These are phyloP conservation scores for Exophiala mesophila DNA, from an alignment of 2,329 filamentous ascomycete species.

Conservation along the genomic window DNA sequence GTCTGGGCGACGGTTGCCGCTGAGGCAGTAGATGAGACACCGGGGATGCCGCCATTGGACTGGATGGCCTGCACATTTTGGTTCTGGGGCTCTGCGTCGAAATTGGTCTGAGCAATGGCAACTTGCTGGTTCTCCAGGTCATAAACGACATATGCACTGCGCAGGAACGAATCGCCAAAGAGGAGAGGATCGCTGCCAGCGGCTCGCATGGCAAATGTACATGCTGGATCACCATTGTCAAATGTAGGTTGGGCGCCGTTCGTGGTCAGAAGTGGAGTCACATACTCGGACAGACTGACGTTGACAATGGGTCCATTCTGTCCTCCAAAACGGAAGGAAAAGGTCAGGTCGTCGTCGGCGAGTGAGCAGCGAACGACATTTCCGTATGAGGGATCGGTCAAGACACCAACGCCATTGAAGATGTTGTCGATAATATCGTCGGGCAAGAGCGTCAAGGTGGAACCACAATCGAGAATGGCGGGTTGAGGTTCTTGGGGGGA, in stretches of 20 bases:
- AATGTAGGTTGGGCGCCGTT: constrained; percentile 49
- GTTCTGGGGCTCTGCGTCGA: constrained; percentile 7
- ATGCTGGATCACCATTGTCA: constrained; percentile 51
- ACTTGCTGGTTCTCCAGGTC: constrained; percentile 68
- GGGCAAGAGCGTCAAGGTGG: constrained; percentile 67
- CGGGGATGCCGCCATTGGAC: constrained; percentile 17
- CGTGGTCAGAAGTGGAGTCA: constrained; percentile 51
- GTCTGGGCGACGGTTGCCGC: constrained; percentile 29
- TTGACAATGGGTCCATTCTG: constrained; percentile 30
- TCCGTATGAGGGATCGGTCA: constrained; percentile 36
- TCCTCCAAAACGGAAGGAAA: constrained; percentile 52
- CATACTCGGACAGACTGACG: constrained; percentile 48
- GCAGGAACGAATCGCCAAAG: constrained; percentile 69
- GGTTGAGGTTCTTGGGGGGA: constrained; percentile 35
- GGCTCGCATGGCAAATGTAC: constrained; percentile 63
- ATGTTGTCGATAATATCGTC: constrained; percentile 52
- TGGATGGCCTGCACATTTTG: constrained; percentile 19
- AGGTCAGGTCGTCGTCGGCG: constrained; percentile 37
- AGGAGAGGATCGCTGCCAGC: constrained; percentile 54
- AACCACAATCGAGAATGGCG: constrained; percentile 69
- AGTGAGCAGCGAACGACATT: constrained; percentile 40
- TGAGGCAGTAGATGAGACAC: constrained; percentile 17
- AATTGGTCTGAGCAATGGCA: constrained; percentile 61
- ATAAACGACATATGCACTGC: constrained; percentile 71
- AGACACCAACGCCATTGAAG: constrained; percentile 53